Evolutionary conservation across 2,329 filamentous ascomycete genomes (phyloP).

Genomic region (Elsinoe necatrix): DNA sequence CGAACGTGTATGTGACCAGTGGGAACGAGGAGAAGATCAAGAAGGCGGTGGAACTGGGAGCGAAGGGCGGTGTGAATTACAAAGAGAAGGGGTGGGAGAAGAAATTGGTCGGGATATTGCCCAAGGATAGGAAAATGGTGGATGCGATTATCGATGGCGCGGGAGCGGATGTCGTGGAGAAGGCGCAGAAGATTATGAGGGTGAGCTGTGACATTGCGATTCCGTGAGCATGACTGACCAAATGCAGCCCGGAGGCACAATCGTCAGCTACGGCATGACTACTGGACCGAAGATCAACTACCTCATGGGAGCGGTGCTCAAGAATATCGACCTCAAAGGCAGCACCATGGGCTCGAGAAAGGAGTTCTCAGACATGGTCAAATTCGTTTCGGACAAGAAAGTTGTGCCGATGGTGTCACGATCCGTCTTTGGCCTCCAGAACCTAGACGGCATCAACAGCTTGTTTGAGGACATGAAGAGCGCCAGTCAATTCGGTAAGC

Average conservation of each 20-base stretch:
- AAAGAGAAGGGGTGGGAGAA: conserved; percentile 73
- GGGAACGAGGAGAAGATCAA: conserved; percentile 67
- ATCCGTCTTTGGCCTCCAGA: conserved; percentile 57
- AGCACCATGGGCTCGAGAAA: conserved; percentile 84
- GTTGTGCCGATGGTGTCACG: conserved; percentile 72
- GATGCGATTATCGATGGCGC: conserved; percentile 89
- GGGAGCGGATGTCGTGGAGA: conserved; percentile 72
- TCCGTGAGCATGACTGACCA: conserved; percentile 15
- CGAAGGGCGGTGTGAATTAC: conserved; percentile 74
- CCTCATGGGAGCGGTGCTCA: conserved; percentile 72
- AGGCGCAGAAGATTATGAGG: conserved; percentile 61
- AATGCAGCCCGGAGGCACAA: conserved; percentile 61
- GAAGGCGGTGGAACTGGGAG: conserved; percentile 63
- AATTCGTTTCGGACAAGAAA: conserved; percentile 65
- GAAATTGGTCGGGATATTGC: conserved; percentile 55
- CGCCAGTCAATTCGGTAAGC: conserved; percentile 81
- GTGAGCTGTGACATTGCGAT: conserved; percentile 25
- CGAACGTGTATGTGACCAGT: conserved; percentile 74
- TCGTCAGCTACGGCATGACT: conserved; percentile 89
- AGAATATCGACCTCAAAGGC: conserved; percentile 79
- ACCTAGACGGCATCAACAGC: conserved; percentile 67
- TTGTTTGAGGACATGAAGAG: conserved; percentile 84
- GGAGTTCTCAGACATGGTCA: conserved; percentile 87
- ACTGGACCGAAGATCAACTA: conserved; percentile 76
- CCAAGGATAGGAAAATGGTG: conserved; percentile 56